Percentiles rank a stretch among this genome's conserved stretches.
Conservation (phyloP, 106 monocot species). For the Acorus gramineus region DNA sequence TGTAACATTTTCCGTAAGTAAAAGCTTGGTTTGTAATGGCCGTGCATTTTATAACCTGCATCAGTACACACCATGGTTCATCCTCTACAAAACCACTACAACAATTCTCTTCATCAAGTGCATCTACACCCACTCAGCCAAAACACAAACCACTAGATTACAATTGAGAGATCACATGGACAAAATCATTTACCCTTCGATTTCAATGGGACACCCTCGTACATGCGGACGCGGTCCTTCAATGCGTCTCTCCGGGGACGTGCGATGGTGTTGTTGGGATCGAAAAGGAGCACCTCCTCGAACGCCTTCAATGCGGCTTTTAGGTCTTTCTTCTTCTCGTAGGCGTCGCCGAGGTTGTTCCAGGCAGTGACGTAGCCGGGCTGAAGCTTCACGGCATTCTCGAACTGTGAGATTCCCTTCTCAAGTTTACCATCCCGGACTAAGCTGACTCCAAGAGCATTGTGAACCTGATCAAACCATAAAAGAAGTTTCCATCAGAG, state of each 20-base stretch:
- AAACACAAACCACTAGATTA: too few species aligned
- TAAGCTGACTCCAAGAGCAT: constrained; percentile 94
- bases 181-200: constrained; percentile 34
- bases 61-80: too few species aligned
- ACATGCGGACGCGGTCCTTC: constrained; percentile 55
- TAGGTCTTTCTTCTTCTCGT: constrained; percentile 78
- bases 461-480: constrained; percentile 53
- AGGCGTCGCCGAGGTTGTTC: constrained; percentile 96
- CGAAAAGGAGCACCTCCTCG: constrained; percentile 85
- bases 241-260: constrained; percentile 62
- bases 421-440: constrained; percentile 76
- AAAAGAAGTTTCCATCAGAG: too few species aligned
- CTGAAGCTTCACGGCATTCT: constrained; percentile 80
- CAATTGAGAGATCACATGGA: too few species aligned
- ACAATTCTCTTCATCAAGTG: too few species aligned
- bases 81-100: too few species aligned
- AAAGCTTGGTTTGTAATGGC: too few species aligned
- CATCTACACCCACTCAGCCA: too few species aligned
- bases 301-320: constrained; percentile 71
- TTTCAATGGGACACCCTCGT: constrained; percentile 68
- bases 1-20: too few species aligned
- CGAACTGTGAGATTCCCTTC: constrained; percentile 66
- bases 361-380: constrained; percentile 90
- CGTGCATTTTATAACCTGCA: too few species aligned
- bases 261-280: constrained; percentile 86